Percentiles rank a stretch among this genome's conserved stretches.
Evolutionary conservation across 2,329 filamentous ascomycete species (phyloP).

Genomic region (Cercospora sp.): DNA sequence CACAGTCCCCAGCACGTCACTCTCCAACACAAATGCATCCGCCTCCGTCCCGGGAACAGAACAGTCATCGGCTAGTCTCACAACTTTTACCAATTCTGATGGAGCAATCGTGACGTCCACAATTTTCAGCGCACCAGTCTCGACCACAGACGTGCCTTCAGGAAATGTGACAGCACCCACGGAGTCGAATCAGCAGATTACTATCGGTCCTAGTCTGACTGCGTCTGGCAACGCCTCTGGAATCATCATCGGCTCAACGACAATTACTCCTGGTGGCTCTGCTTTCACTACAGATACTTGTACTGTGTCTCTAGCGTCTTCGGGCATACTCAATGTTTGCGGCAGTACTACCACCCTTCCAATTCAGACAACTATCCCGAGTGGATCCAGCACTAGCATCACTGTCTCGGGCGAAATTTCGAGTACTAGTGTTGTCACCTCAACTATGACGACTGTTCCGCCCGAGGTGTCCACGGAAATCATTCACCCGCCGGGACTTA

Average conservation of each 20-base stretch:
- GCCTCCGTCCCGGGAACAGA: not conserved
- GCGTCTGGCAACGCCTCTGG: constrained; percentile 5
- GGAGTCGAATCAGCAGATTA: not conserved
- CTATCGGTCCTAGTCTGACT: not conserved
- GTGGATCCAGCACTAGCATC: not conserved
- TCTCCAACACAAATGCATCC: not conserved
- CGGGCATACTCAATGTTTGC: not conserved
- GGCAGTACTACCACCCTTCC: not conserved
- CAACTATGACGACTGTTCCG: not conserved
- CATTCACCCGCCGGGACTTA: not conserved
- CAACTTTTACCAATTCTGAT: not conserved
- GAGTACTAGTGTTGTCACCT: not conserved
- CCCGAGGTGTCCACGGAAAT: not conserved
- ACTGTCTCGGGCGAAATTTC: not conserved
- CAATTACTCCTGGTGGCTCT: constrained; percentile 1
- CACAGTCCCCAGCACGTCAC: not conserved
- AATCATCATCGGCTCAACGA: constrained; percentile 6
- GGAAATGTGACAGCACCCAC: not conserved
- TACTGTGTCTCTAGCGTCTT: not conserved
- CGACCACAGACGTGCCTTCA: not conserved
- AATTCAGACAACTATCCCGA: not conserved
- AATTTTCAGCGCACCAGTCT: not conserved
- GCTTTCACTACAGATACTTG: not conserved
- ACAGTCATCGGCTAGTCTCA: not conserved
- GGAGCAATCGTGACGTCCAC: not conserved